These are phyloP conservation scores for Phaffia rhodozyma DNA, from an alignment of 1,284 basidiomycete genomes.

Conservation along the genomic window DNA sequence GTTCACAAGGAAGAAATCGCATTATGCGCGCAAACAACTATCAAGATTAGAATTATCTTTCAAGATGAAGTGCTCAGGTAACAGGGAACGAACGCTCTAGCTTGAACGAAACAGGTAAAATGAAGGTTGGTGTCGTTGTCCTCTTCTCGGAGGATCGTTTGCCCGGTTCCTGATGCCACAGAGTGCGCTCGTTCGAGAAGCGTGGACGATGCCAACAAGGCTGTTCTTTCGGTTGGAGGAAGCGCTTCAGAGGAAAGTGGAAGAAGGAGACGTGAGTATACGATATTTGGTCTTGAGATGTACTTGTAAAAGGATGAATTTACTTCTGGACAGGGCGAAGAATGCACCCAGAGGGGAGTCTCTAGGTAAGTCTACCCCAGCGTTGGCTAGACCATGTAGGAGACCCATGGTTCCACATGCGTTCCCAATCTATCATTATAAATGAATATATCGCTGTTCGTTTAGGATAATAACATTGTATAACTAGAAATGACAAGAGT, in stretches of 20 bases:
- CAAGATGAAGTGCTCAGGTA: neutral
- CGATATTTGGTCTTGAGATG: neutral
- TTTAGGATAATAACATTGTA: neutral
- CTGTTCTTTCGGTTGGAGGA: neutral
- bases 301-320: neutral
- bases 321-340: constrained; percentile 51
- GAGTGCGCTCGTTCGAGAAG: constrained; percentile 8
- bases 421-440: constrained; percentile 54
- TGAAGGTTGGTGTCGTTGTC: constrained; percentile 47
- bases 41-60: neutral
- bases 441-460: neutral
- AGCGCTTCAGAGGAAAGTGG: neutral
- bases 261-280: neutral
- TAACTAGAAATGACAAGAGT: neutral
- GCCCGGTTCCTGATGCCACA: constrained; percentile 2
- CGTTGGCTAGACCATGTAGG: constrained; percentile 65
- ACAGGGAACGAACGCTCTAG: constrained; percentile 23
- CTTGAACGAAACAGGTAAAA: constrained; percentile 59
- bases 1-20: neutral
- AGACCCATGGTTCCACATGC: constrained; percentile 83
- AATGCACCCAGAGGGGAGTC: constrained; percentile 51
- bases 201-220: neutral
- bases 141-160: constrained; percentile 13
- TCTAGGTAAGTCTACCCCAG: constrained; percentile 43
- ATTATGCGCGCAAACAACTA: neutral